Base-by-base conservation (phyloP, 2,329 filamentous ascomycete genomes). In the Paradendryphiella salina region DNA sequence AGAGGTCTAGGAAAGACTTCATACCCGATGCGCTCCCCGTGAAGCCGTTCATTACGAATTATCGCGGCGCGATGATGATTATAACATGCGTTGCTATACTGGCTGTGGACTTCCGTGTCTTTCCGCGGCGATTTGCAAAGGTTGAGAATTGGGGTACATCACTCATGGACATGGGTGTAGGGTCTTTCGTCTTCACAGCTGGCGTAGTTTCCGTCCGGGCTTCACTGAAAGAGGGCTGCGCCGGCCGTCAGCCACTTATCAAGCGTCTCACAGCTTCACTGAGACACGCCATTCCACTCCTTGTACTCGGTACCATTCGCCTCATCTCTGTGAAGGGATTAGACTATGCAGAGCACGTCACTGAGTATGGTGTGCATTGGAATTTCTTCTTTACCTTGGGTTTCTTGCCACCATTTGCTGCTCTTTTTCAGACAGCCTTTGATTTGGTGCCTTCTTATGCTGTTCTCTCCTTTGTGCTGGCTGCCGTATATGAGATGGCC, bases 81-180 rank as follows among this genome's bases (percentile, higher is more conserved):
- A 82, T 89, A 59, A 99, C 94, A 6, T 95, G 90, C 67, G 76
- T 94, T 37, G 89, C 90, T 44, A 97, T 99, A 61, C 82, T 99
- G n/a, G 94, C 94, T 13, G 94, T 99, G 43, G 94, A 99, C 74
- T 99, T 99, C 71, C 85, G 82, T 14, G 80, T 96, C 52, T 99
- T 99, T 66, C 94, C 94, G 2, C 85, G 94, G 21, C 87, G 94
- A 26, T 97, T 97, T 71, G 94, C 91, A 50, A 99, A 99, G 77
- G 94, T 96, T 2, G 94, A 99, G 75, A 96, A 90, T n/a, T 99
- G 94, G 90, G 94, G 94, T 46, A 96, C 93, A 1, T 97, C 93
- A n/a, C 77, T 99, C 55, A 99, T 99, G 94, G 94, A 99, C 71
- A 80, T 97, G 65, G 94, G 94, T 40, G 94, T 99, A 39, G 94